Conservation (phyloP, 2,329 filamentous ascomycete genomes). For the Clonostachys rosea region DNA sequence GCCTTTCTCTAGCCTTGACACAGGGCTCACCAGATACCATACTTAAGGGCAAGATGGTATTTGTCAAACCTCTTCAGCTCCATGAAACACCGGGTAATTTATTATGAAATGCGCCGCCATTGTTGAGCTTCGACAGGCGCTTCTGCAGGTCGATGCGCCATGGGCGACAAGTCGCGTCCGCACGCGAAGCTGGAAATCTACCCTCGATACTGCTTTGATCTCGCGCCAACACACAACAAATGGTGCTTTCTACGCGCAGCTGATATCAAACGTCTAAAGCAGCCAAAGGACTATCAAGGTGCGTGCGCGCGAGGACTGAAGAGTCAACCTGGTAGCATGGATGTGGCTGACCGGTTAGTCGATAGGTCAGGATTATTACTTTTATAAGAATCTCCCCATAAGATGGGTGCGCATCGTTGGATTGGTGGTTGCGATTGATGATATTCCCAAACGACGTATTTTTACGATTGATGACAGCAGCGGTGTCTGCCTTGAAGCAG, state of each 20-base stretch:
- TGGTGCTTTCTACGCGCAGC: conserved; percentile 53
- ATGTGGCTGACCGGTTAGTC: not conserved
- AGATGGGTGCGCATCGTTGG: conserved; percentile 71
- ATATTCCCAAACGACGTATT: conserved; percentile 37
- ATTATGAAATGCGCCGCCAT: too few relatives aligned
- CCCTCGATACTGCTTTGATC: conserved; percentile 58
- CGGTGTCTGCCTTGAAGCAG: conserved; percentile 49
- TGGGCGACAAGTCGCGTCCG: conserved; percentile 32
- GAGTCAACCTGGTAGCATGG: not conserved
- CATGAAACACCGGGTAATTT: too few relatives aligned
- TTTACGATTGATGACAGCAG: conserved; percentile 64
- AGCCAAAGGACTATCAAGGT: conserved; percentile 10
- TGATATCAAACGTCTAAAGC: conserved; percentile 43
- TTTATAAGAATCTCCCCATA: conserved; percentile 70
- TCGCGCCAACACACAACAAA: conserved; percentile 54
- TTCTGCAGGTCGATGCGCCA: conserved; percentile 22
- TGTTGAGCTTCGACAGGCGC: too few relatives aligned
- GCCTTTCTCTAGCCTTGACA: too few relatives aligned
- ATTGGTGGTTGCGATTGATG: conserved; percentile 59
- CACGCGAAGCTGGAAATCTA: conserved; percentile 34
- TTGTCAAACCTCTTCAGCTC: too few relatives aligned
- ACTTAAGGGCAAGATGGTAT: too few relatives aligned
- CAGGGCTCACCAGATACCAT: too few relatives aligned
- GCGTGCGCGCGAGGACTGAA: not conserved
- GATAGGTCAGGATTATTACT: conserved; percentile 46